Conservation (phyloP, 805 yeast species). For the Lachancea sp. region DNA sequence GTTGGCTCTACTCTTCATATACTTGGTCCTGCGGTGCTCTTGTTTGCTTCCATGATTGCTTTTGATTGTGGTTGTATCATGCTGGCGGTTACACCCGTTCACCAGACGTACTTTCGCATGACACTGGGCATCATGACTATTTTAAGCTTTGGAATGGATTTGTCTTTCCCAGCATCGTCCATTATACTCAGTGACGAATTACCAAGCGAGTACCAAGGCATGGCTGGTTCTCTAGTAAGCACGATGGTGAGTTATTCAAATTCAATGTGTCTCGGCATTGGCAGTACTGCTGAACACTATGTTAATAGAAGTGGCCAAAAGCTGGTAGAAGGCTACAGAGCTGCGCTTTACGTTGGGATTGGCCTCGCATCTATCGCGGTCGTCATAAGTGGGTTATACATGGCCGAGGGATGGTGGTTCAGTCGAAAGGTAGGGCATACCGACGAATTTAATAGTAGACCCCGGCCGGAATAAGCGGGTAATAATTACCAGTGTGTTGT, state of each 20-base stretch:
- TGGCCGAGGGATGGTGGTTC: slow-evolving; percentile 7
- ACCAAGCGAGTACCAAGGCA: slow-evolving; percentile 63
- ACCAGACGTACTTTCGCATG: slow-evolving; percentile 55
- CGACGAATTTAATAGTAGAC: background rate
- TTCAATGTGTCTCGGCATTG: slow-evolving; percentile 63
- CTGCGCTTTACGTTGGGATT: slow-evolving; percentile 53
- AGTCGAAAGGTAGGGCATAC: background rate
- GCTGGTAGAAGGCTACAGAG: slow-evolving; percentile 43
- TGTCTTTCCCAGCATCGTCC: slow-evolving; percentile 70
- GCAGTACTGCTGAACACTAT: slow-evolving; percentile 56
- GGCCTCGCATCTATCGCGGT: slow-evolving; percentile 42
- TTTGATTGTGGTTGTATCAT: slow-evolving; percentile 51
- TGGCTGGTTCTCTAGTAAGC: slow-evolving; percentile 68
- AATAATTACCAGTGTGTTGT: background rate
- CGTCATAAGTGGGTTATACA: slow-evolving; percentile 13
- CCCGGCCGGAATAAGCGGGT: background rate
- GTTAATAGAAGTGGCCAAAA: slow-evolving; percentile 25
- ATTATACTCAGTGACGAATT: slow-evolving; percentile 52
- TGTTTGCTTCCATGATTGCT: slow-evolving; percentile 45
- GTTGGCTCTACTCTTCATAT: slow-evolving; percentile 44
- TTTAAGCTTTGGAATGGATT: slow-evolving; percentile 69
- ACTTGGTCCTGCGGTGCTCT: slow-evolving; percentile 44
- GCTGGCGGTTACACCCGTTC: slow-evolving; percentile 49
- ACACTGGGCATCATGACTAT: slow-evolving; percentile 51
- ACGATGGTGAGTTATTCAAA: slow-evolving; percentile 69